phyloP scores from a whole-genome alignment of 2,329 filamentous ascomycete genomes.

The Monilinia laxa region DNA sequence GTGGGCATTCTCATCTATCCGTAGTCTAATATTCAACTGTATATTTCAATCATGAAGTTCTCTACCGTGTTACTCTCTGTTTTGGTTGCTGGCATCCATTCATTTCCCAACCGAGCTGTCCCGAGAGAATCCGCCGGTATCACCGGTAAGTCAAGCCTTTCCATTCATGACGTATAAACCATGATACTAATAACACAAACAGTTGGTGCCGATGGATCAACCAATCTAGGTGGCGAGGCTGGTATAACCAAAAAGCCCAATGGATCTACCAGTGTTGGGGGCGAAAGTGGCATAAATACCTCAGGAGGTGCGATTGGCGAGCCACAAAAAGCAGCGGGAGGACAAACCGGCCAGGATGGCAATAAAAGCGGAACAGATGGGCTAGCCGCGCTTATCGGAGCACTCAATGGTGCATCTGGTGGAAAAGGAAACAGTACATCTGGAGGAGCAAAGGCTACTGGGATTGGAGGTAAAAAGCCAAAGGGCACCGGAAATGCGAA shows the following conservation, averaged over 20 bases:
- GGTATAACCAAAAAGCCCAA: conserved; percentile 17
- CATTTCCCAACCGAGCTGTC: conserved; percentile 1
- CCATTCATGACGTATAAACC: too few relatives aligned
- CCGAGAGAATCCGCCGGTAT: conserved; percentile 17
- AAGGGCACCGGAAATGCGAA: conserved; percentile 7
- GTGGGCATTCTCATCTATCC: neutral
- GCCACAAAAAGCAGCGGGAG: conserved; percentile 1
- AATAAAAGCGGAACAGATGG: conserved; percentile 11
- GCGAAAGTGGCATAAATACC: conserved; percentile 13
- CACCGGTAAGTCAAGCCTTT: conserved; percentile 5
- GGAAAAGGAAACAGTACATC: conserved; percentile 8
- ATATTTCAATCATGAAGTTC: conserved; percentile 9
- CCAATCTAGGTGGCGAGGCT: neutral
- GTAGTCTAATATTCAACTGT: conserved; percentile 1
- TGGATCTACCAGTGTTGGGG: conserved; percentile 13
- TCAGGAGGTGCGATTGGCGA: neutral
- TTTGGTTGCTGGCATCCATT: conserved; percentile 19
- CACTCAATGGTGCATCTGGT: conserved; percentile 5
- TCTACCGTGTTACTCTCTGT: conserved; percentile 16
- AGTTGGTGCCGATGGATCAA: conserved; percentile 12
- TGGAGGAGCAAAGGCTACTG: conserved; percentile 10
- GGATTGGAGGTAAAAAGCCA: neutral
- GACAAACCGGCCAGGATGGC: neutral
- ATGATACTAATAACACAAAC: neutral
- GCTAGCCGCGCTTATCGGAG: conserved; percentile 6